Base-by-base conservation (phyloP, 768 basidiomycete species). In the Boletus rubroflammeus region DNA sequence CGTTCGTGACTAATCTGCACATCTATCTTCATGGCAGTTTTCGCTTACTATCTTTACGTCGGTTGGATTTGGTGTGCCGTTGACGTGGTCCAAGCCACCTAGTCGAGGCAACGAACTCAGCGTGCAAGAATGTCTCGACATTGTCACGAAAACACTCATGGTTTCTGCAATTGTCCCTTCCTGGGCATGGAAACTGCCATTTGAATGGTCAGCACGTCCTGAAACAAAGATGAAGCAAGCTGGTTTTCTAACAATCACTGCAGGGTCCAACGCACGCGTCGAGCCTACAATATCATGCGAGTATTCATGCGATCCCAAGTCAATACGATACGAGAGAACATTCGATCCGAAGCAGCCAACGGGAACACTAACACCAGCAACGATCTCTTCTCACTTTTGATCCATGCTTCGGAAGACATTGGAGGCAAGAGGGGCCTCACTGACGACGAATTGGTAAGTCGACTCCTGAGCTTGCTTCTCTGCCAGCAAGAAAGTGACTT, bases 151-250 rank as follows among this genome's bases (percentile, higher is more conserved):
- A 1, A 55, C 56, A 1, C 29, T 34, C 19, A 10, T 51, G 28
- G 39, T 65, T 17, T 10, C 50, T 10, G 10, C 55, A 2, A 1
- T 40, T 13, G 26, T 54, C n/a, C 62, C 62, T 26, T 29, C 44
- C 9, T 63, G 62, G 62, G 63, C 45, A 36, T 61, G 63, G 62
- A 58, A 58, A 17, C 25, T 64, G 4, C 62, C 62, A n/a, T 40
- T 64, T 19, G 19, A 43, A 46, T 43, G 62, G 62, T 63, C 36
- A 38, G 50, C 32, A 23, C 11, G 4, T 25, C 28, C 4, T 2
- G 38, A 15, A 32, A 13, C 17, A n/a, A 38, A 11, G 14, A 25
- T 29, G 13, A 14, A 35, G 32, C 17, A 39, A 17, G 0, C 1
- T 5, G 4, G 26, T 42, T 51, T 26, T 28, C 45, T 53, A 23